Evolutionary conservation across 306 rosid species (phyloP), one percentile per base, ranked within the genome.

Genomic region (Cicer cuneatum): DNA sequence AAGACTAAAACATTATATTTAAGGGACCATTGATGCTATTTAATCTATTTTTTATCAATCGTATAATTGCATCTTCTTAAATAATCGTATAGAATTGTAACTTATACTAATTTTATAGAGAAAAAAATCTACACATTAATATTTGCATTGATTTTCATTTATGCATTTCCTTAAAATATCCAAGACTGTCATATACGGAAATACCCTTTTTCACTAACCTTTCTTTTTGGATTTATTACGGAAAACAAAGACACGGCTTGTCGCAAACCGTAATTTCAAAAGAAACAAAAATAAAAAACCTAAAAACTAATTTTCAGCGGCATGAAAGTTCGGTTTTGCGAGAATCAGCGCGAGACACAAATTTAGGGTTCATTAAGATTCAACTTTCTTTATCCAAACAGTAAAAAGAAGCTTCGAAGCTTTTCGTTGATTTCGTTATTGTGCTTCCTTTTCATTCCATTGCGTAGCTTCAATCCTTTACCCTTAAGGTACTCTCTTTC

Each of bases 401-500:
- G 14, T 24, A 11, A 56, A 29, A 29, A 57, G 7, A 2, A 29
- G 35, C 5, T 59, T 58, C 41, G 5, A 12, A 33, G 41, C 5
- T 59, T 35, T n/a, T 15, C 11, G 12, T 58, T 24, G 16, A 29
- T 24, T 57, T 57, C 63, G 33, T 7, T 21, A 10, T 12, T n/a
- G 5, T 39, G 41, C 33, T 39, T 47, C 66, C 39, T 7, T 33
- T 43, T 46, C 3, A 42, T 45, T 81, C 46, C 59, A 57, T 54
- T 60, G 3, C 16, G 2, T 38, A 60, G 58, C 80, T 78, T 60
- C 74, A 65, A 21, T 46, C 15, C 5, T 14, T 65, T 42, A 35
- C 64, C 68, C 67, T 37, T 37, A 53, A 72, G 87, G 87, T 84
- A 80, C 61, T 47, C 13, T 83, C 69, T 10, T 63, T 61, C 41